Percentiles rank a stretch among this genome's conserved stretches.
These are phyloP conservation scores for Grosmannia penicillata DNA, from an alignment of 2,329 filamentous ascomycete genomes.

Conservation along the genomic window DNA sequence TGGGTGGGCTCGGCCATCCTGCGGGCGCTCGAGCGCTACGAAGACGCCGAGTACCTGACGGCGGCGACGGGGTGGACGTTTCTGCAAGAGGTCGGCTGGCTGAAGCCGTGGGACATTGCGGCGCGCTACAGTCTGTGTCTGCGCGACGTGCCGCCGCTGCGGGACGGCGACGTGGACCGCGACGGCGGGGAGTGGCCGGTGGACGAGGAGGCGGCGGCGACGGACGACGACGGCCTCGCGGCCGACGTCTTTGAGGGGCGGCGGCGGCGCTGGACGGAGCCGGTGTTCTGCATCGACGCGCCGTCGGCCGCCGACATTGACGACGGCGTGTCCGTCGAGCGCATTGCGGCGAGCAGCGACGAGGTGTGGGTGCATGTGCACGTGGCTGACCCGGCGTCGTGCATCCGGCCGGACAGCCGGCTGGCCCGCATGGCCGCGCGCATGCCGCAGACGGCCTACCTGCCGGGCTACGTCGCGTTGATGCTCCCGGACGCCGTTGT, in stretches of 20 bases:
- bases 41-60: conserved; percentile 28
- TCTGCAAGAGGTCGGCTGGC: conserved; percentile 59
- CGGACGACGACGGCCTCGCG: conserved; percentile 11
- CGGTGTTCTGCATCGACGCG: conserved; percentile 61
- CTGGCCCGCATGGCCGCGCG: conserved; percentile 47
- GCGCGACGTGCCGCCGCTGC: conserved; percentile 29
- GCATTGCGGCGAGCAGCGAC: conserved; percentile 24
- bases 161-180: conserved; percentile 26
- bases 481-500: conserved; percentile 42
- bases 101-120: conserved; percentile 56
- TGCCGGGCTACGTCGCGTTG: conserved; percentile 38
- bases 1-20: conserved; percentile 51
- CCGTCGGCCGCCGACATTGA: conserved; percentile 56
- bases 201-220: neutral
- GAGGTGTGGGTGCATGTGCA: conserved; percentile 67
- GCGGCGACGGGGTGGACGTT: conserved; percentile 44
- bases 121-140: conserved; percentile 45
- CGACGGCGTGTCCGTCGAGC: conserved; percentile 61
- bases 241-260: conserved; percentile 30
- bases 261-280: conserved; percentile 45
- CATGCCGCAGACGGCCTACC: conserved; percentile 43
- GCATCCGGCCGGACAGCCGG: conserved; percentile 42
- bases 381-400: conserved; percentile 63
- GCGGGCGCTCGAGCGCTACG: conserved; percentile 45
- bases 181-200: neutral